Evolutionary conservation across 2,329 filamentous ascomycete species (phyloP).

Genomic region (Aphanoascus verrucosus): DNA sequence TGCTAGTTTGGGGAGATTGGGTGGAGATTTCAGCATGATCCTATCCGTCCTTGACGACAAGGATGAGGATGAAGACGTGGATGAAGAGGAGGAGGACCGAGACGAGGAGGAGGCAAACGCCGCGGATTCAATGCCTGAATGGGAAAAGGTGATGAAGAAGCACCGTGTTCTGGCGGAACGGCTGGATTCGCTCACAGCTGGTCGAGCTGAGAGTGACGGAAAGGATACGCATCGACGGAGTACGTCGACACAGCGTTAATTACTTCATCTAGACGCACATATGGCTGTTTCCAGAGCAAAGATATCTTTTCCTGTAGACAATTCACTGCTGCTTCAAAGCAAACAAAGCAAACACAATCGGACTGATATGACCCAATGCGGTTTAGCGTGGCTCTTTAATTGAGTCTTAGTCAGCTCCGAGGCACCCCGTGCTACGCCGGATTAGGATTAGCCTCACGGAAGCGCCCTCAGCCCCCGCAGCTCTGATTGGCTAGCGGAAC

Average conservation of each 20-base stretch:
- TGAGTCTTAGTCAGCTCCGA: no score
- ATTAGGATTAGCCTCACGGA: no score
- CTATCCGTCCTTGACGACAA: conserved; percentile 50
- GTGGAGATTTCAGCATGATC: conserved; percentile 85
- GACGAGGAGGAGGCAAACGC: conserved; percentile 31
- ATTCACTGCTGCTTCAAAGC: no score
- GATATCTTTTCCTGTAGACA: no score
- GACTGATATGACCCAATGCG: no score
- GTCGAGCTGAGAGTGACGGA: conserved; percentile 15
- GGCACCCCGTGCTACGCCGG: no score
- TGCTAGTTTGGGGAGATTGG: conserved; percentile 76
- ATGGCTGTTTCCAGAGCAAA: no score
- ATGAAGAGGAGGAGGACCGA: conserved; percentile 36
- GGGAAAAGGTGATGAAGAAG: conserved; percentile 80
- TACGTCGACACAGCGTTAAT: not conserved
- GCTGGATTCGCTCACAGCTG: conserved; percentile 32
- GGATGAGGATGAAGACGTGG: conserved; percentile 23
- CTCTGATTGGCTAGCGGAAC: not conserved
- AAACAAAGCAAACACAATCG: no score
- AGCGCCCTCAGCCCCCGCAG: not conserved
- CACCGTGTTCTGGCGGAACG: conserved; percentile 75
- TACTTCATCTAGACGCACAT: not conserved
- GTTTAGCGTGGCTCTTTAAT: no score
- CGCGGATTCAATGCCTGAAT: conserved; percentile 46
- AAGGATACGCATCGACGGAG: conserved; percentile 13